Evolutionary conservation across 73 alveolate genomes (phyloP).

Genomic region (Paramecium sexaurelia): DNA sequence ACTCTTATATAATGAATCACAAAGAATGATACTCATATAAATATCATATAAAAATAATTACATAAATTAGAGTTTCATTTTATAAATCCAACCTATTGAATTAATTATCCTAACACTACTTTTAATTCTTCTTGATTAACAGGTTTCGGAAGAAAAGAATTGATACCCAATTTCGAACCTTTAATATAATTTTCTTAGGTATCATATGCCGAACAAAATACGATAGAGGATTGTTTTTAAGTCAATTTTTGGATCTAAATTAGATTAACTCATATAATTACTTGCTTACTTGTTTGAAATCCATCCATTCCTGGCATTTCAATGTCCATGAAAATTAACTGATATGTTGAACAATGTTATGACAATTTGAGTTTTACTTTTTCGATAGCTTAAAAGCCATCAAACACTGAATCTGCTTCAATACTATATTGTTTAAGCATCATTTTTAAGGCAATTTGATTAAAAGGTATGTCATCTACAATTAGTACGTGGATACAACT

Average conservation of each 20-base stretch:
- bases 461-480: slow-evolving; percentile 55
- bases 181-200: neutral
- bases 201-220: neutral
- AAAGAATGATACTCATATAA: neutral
- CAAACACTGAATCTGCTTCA: slow-evolving; percentile 15
- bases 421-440: slow-evolving; percentile 4
- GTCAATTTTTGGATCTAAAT: neutral
- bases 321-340: slow-evolving; percentile 30
- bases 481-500: neutral
- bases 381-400: slow-evolving; percentile 31
- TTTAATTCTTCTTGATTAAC: neutral
- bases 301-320: slow-evolving; percentile 59
- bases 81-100: neutral
- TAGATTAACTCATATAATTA: neutral
- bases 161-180: neutral
- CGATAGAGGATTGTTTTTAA: neutral
- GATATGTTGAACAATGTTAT: neutral
- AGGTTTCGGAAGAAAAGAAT: neutral
- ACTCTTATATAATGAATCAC: too few species aligned
- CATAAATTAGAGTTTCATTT: neutral
- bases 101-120: neutral
- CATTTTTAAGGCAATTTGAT: neutral
- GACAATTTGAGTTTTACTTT: neutral
- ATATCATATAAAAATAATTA: neutral
- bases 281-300: slow-evolving; percentile 23